Evolutionary conservation across 2,329 filamentous ascomycete species (phyloP).

Genomic region (Domatiomyces globalis): DNA sequence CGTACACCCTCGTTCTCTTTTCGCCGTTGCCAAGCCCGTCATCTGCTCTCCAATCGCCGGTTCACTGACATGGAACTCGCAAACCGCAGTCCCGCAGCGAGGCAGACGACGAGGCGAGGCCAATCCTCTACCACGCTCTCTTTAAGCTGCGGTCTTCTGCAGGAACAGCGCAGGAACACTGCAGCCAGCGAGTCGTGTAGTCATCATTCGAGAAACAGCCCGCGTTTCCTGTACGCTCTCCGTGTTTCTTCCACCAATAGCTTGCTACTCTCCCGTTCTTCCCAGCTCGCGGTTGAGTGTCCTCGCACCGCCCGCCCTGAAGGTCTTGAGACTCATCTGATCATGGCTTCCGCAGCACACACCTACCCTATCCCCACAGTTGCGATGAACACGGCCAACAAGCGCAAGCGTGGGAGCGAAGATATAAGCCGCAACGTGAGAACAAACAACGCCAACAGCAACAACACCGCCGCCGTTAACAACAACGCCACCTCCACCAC

Average conservation of each 20-base stretch:
- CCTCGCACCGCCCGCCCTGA: background rate
- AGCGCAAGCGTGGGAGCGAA: slow-evolving; percentile 17
- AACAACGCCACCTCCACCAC: slow-evolving; percentile 6
- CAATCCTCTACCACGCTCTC: background rate
- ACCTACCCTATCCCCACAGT: background rate
- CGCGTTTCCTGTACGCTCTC: background rate
- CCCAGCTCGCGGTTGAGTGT: background rate
- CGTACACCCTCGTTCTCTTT: background rate
- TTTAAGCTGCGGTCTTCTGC: background rate
- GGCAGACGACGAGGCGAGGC: background rate
- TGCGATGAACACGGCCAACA: slow-evolving; percentile 7
- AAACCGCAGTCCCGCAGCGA: background rate
- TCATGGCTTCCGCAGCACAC: background rate
- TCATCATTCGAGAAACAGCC: background rate
- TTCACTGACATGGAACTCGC: background rate
- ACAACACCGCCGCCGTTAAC: background rate
- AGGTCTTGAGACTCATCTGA: background rate
- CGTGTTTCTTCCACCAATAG: background rate
- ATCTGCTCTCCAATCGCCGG: background rate
- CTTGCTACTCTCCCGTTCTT: background rate
- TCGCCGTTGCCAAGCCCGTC: background rate
- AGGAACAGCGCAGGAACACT: background rate
- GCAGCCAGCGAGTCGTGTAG: background rate
- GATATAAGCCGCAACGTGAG: slow-evolving; percentile 12
- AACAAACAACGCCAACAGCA: slow-evolving; percentile 11